Conservation (phyloP, 164 flowering plant genomes). For the Paratinospora sagittata region DNA sequence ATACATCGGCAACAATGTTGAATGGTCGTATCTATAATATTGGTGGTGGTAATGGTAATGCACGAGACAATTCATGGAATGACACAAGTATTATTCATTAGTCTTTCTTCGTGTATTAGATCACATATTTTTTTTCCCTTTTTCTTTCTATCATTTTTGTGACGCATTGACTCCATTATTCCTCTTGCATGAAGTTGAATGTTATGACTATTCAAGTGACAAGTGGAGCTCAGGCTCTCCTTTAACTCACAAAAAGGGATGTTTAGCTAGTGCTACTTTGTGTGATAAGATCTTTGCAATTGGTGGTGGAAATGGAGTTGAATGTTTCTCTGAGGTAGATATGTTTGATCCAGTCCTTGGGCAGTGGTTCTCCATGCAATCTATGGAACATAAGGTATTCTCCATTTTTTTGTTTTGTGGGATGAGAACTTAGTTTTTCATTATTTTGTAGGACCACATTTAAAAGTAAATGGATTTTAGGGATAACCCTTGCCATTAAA, state of each 20-base stretch:
- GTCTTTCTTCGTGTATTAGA: background rate
- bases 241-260: slow-evolving; percentile 49
- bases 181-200: slow-evolving; percentile 51
- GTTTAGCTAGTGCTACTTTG: slow-evolving; percentile 56
- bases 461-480: no score
- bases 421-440: no score
- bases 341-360: slow-evolving; percentile 71
- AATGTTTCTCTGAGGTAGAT: slow-evolving; percentile 66
- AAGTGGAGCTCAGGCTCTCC: slow-evolving; percentile 56
- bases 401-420: background rate
- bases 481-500: no score
- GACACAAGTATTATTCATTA: slow-evolving; percentile 57
- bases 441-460: no score
- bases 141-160: background rate
- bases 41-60: slow-evolving; percentile 63
- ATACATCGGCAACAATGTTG: slow-evolving; percentile 49
- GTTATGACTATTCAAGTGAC: slow-evolving; percentile 39
- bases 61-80: slow-evolving; percentile 40
- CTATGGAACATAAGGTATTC: slow-evolving; percentile 75
- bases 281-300: slow-evolving; percentile 60
- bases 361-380: slow-evolving; percentile 52
- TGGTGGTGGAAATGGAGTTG: slow-evolving; percentile 81
- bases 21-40: slow-evolving; percentile 52
- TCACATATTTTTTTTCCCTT: background rate
- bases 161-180: background rate